Conservation (phyloP, 768 basidiomycete genomes). For the Stropharia rugosoannulata region DNA sequence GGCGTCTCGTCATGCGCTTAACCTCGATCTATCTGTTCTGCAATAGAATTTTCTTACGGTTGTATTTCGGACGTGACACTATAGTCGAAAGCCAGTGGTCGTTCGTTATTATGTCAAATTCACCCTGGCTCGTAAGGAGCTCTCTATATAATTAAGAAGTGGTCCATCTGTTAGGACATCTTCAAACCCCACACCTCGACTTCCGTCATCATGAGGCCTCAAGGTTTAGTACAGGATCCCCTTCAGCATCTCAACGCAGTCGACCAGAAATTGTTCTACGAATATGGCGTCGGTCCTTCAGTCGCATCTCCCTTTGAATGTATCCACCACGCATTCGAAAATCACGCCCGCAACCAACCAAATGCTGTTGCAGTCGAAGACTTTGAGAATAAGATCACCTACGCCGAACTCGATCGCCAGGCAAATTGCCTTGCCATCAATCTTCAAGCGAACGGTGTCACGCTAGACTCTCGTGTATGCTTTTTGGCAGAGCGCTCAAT, state of each 20-base stretch:
- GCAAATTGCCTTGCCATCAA: slow-evolving; percentile 45
- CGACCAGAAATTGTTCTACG: slow-evolving; percentile 42
- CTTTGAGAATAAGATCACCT: slow-evolving; percentile 45
- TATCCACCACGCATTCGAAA: slow-evolving; percentile 57
- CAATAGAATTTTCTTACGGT: slow-evolving; percentile 18
- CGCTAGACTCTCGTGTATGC: slow-evolving; percentile 50
- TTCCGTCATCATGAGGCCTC: slow-evolving; percentile 21
- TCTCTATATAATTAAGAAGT: slow-evolving; percentile 17
- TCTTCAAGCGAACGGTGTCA: slow-evolving; percentile 42
- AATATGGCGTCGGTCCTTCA: slow-evolving; percentile 42
- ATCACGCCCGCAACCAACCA: slow-evolving; percentile 40
- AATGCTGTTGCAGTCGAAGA: slow-evolving; percentile 50
- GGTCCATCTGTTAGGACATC: slow-evolving; percentile 5
- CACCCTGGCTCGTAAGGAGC: slow-evolving; percentile 9
- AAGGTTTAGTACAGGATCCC: slow-evolving; percentile 16
- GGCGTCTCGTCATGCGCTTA: slow-evolving; percentile 19
- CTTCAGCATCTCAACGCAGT: slow-evolving; percentile 34
- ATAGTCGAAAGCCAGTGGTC: slow-evolving; percentile 7
- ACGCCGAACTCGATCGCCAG: slow-evolving; percentile 45
- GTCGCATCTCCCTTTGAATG: slow-evolving; percentile 41
- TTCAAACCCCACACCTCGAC: slow-evolving; percentile 10
- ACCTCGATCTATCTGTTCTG: slow-evolving; percentile 15
- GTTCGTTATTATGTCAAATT: slow-evolving; percentile 13
- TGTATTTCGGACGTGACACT: slow-evolving; percentile 20
- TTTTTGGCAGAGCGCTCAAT: slow-evolving; percentile 56